Percentiles rank a stretch among this genome's conserved stretches.
Evolutionary conservation across 345 rosid species (phyloP).

Genomic region (Salix purpurea): DNA sequence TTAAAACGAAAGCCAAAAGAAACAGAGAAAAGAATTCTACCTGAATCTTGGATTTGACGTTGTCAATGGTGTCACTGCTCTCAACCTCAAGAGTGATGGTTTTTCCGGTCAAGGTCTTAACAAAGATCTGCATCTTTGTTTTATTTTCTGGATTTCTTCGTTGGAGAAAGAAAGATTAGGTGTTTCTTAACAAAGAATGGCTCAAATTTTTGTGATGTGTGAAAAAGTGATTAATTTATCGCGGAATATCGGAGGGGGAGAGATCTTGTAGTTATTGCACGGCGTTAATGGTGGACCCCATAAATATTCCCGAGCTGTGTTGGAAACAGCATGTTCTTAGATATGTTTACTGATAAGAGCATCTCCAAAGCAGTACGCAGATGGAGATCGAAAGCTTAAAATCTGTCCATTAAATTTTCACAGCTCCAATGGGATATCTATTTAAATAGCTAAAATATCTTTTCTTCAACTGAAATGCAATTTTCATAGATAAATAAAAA

Average conservation of each 20-base stretch:
- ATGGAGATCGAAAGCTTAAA: too few relatives aligned
- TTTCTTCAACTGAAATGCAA: too few relatives aligned
- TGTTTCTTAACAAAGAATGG: too few relatives aligned
- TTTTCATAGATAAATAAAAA: too few relatives aligned
- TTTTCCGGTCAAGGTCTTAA: constrained; percentile 16
- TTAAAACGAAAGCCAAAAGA: not conserved
- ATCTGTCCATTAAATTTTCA: too few relatives aligned
- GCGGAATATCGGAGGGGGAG: not conserved
- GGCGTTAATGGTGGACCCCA: not conserved
- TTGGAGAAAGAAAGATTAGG: not conserved
- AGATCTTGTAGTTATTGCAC: too few relatives aligned
- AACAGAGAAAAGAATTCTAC: not conserved
- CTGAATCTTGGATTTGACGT: constrained; percentile 25
- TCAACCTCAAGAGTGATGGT: constrained; percentile 27
- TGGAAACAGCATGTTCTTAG: not conserved
- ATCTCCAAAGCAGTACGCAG: too few relatives aligned
- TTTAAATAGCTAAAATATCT: too few relatives aligned
- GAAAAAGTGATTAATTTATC: too few relatives aligned
- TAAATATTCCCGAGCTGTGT: not conserved
- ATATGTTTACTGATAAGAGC: too few relatives aligned
- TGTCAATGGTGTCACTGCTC: constrained; percentile 26
- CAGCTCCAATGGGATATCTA: too few relatives aligned
- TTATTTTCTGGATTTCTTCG: too few relatives aligned
- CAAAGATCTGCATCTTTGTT: constrained; percentile 20
- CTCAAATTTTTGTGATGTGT: not conserved